Conservation (phyloP, 768 basidiomycete species). For the Lentinula aciculospora region DNA sequence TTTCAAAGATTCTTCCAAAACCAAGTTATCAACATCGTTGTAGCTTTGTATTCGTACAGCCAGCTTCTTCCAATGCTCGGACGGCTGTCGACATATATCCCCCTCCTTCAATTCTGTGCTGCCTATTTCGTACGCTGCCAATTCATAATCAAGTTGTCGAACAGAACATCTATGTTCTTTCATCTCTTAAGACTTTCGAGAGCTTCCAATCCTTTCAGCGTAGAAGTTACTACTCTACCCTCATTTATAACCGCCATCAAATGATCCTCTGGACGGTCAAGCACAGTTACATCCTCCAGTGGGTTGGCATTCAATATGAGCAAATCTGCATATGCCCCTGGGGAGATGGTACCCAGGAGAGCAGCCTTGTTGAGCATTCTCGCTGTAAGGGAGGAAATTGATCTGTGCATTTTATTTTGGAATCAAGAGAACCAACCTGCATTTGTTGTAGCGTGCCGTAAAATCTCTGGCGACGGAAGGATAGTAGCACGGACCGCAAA, state of each 20-base stretch:
- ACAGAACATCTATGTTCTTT: background rate
- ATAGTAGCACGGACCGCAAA: slow-evolving; percentile 32
- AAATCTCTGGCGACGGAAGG: slow-evolving; percentile 24
- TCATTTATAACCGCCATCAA: slow-evolving; percentile 30
- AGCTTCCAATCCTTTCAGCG: background rate
- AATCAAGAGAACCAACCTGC: slow-evolving; percentile 17
- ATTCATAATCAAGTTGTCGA: background rate
- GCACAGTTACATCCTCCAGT: slow-evolving; percentile 32
- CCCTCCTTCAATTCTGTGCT: background rate
- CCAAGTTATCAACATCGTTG: background rate
- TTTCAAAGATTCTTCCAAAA: background rate
- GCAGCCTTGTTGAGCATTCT: slow-evolving; percentile 28
- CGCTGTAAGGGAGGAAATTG: slow-evolving; percentile 11
- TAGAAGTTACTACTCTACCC: slow-evolving; percentile 18
- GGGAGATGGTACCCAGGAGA: slow-evolving; percentile 26
- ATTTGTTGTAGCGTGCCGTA: slow-evolving; percentile 38
- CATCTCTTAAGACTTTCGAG: background rate
- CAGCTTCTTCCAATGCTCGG: background rate
- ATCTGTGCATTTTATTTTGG: background rate
- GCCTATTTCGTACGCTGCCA: background rate
- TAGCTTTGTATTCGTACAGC: background rate
- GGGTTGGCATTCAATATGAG: slow-evolving; percentile 35
- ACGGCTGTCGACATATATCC: background rate
- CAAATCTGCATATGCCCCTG: slow-evolving; percentile 34
- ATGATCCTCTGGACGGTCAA: slow-evolving; percentile 34